Conservation (phyloP, 73 alveolate species). For the Stentor coeruleus region DNA sequence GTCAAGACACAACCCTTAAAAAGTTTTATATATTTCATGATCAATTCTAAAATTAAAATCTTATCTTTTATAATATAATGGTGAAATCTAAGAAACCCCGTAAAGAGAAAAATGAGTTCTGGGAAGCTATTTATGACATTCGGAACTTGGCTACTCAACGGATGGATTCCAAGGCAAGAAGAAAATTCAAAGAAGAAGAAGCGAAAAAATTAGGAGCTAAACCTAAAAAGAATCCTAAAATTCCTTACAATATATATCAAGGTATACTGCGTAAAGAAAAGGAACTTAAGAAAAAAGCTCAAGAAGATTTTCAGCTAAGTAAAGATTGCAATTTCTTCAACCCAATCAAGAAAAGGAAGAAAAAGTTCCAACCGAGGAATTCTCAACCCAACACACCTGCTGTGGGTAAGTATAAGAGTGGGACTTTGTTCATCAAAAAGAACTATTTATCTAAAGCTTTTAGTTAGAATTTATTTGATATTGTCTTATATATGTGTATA, state of each 20-base stretch:
- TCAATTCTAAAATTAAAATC: no score
- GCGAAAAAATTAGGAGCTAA: constrained; percentile 21
- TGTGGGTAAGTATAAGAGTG: constrained; percentile 9
- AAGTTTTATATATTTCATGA: no score
- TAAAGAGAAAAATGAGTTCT: constrained; percentile 17
- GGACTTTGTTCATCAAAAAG: constrained; percentile 8
- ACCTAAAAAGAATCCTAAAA: constrained; percentile 8
- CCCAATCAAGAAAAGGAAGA: background rate
- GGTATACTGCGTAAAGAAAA: constrained; percentile 16
- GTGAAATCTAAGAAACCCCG: background rate
- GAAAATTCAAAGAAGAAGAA: background rate
- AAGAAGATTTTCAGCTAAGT: background rate
- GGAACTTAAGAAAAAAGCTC: background rate
- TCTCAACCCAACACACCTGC: background rate
- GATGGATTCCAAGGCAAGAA: constrained; percentile 19
- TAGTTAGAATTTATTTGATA: no score
- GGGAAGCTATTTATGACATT: constrained; percentile 9
- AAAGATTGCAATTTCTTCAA: background rate
- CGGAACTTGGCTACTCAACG: constrained; percentile 14
- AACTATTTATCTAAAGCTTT: no score
- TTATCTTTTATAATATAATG: no score
- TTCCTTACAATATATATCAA: constrained; percentile 22
- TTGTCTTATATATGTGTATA: no score
- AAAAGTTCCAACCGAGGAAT: background rate
- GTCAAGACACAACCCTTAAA: no score